A percentile compares a stretch with the other conserved stretches of the same genome.
Evolutionary conservation across 805 yeast genomes (phyloP).

Genomic region (Candida cerambycidarum): DNA sequence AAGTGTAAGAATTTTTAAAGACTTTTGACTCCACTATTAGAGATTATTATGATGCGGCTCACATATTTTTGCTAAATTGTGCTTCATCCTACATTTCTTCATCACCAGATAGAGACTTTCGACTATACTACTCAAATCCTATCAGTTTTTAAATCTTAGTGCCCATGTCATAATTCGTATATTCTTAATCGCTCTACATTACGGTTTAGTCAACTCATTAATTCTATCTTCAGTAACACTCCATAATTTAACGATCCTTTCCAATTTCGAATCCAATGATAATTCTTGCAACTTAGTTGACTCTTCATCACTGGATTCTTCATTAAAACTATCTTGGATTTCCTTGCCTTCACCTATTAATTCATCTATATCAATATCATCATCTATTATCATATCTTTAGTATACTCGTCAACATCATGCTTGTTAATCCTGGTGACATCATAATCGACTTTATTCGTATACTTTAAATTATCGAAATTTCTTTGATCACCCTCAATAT

Average conservation of each 20-base stretch:
- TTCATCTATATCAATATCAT: conserved; percentile 3
- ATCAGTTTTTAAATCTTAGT: no score
- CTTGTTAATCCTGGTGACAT: conserved; percentile 10
- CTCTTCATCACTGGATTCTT: conserved; percentile 22
- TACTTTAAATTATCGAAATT: conserved; percentile 13
- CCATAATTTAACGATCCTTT: conserved; percentile 60
- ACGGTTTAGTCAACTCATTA: conserved; percentile 24
- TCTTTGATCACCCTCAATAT: conserved; percentile 19
- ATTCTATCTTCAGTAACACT: conserved; percentile 60
- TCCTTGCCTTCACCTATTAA: conserved; percentile 7
- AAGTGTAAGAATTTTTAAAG: background rate
- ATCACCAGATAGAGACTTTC: no score
- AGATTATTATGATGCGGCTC: no score
- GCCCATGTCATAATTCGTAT: conserved; percentile 1
- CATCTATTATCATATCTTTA: conserved; percentile 1
- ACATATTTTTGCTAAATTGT: no score
- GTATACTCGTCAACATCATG: conserved; percentile 12
- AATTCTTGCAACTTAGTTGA: conserved; percentile 20
- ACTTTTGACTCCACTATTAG: no score
- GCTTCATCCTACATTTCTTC: no score
- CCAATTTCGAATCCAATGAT: conserved; percentile 43
- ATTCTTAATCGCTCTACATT: background rate
- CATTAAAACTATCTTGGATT: conserved; percentile 14
- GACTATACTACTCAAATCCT: no score
- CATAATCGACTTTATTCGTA: conserved; percentile 8